Conservation (phyloP, 2,329 filamentous ascomycete species). For the Aspergillus intermedius region DNA sequence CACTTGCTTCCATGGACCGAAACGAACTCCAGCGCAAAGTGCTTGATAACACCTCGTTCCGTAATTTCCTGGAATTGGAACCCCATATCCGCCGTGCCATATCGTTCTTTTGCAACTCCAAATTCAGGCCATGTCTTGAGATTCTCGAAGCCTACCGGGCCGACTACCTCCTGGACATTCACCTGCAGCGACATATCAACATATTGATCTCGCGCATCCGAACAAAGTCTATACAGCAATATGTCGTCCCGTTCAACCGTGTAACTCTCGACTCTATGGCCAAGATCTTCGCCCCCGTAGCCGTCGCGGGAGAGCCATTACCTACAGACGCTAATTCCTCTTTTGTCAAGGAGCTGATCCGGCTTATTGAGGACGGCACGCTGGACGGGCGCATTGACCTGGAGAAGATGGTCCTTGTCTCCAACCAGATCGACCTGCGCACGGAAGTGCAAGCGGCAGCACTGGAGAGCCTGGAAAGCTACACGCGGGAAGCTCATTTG, state of each 20-base stretch:
- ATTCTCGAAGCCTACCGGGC: conserved; percentile 73
- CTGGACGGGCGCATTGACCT: conserved; percentile 78
- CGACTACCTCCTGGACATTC: conserved; percentile 86
- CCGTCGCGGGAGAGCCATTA: conserved; percentile 40
- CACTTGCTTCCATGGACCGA: conserved; percentile 83
- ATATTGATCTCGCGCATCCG: conserved; percentile 69
- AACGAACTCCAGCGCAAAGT: conserved; percentile 66
- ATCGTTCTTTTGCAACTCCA: conserved; percentile 78
- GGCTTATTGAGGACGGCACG: conserved; percentile 66
- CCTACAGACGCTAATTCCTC: conserved; percentile 53
- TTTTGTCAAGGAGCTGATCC: conserved; percentile 58
- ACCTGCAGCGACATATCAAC: conserved; percentile 68
- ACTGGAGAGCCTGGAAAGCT: conserved; percentile 61
- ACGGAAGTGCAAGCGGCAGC: conserved; percentile 63
- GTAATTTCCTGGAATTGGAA: conserved; percentile 83
- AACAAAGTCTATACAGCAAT: conserved; percentile 87
- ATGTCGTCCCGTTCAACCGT: conserved; percentile 82
- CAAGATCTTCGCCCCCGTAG: conserved; percentile 59
- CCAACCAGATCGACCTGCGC: conserved; percentile 61
- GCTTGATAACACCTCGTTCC: conserved; percentile 73
- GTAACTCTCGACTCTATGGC: conserved; percentile 77
- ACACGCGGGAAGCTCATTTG: conserved; percentile 68
- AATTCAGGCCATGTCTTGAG: conserved; percentile 77
- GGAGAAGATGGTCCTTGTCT: conserved; percentile 72
- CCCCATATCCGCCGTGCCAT: conserved; percentile 91